Evolutionary conservation across 2,329 filamentous ascomycete species (phyloP).

Genomic region (Ramularia collo-cygni): DNA sequence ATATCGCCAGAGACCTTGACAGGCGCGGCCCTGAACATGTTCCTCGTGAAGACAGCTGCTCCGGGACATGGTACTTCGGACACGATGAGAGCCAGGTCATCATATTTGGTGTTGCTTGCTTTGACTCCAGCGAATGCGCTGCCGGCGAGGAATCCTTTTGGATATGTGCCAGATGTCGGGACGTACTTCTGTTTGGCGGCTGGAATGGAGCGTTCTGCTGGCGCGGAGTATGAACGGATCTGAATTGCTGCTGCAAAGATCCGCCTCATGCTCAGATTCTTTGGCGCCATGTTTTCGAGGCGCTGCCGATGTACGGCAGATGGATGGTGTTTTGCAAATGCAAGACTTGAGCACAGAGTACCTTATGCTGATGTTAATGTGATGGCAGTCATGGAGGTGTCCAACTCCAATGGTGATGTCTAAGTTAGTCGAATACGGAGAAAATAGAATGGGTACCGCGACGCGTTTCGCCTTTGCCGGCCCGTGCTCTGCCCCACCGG

Average conservation of each 20-base stretch:
- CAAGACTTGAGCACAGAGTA: too few relatives aligned
- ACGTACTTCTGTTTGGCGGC: slow-evolving; percentile 85
- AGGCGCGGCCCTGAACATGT: slow-evolving; percentile 95
- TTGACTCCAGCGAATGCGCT: slow-evolving; percentile 92
- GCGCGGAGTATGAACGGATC: slow-evolving; percentile 53
- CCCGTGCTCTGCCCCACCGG: too few relatives aligned
- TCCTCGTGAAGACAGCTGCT: slow-evolving; percentile 93
- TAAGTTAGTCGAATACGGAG: too few relatives aligned
- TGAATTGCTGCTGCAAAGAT: slow-evolving; percentile 28
- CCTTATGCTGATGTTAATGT: too few relatives aligned
- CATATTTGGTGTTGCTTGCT: slow-evolving; percentile 80
- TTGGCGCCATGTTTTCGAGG: slow-evolving; percentile 16
- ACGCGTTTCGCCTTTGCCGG: too few relatives aligned
- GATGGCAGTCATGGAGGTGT: too few relatives aligned
- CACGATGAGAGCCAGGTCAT: slow-evolving; percentile 80
- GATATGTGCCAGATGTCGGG: slow-evolving; percentile 76
- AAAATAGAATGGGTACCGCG: too few relatives aligned
- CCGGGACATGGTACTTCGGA: slow-evolving; percentile 81
- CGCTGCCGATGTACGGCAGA: too few relatives aligned
- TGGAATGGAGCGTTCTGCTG: slow-evolving; percentile 56
- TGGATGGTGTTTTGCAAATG: slow-evolving; percentile 1
- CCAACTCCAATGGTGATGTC: too few relatives aligned
- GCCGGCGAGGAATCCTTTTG: slow-evolving; percentile 79
- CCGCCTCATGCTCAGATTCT: slow-evolving; percentile 16
- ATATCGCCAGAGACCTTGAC: slow-evolving; percentile 77